Evolutionary conservation across 768 basidiomycete species (phyloP), one percentile per base, ranked within the genome.

Genomic region (Albatrellus ellisii): DNA sequence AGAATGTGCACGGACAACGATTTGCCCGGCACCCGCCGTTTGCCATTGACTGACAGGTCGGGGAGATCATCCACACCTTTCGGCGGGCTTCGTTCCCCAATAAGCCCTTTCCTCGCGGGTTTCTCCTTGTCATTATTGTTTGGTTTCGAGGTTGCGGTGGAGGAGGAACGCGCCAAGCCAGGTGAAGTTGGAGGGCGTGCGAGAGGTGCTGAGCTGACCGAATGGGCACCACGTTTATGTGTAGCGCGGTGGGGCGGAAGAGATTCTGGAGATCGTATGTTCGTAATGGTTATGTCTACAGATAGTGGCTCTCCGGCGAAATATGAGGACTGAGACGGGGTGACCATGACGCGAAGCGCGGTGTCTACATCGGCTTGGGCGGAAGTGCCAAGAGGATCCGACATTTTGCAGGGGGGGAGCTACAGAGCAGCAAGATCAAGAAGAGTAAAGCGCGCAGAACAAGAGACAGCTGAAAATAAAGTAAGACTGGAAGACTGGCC

Each of bases 231-330:
- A 6, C 85, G 75, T 55, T 70, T 79, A 55, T 89, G 83, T 0
- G 67, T 51, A 48, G 59, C 38, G 51, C 52, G 46, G 60, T 57
- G 33, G 61, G 63, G 10, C 60, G 62, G 21, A 60, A 66, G 64
- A 0, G 62, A 52, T 35, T 66, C 56, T 4, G 75, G 68, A 0
- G 77, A 67, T 21, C 75, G 75, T 4, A 77, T 79, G 57, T 94
- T 95, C 38, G 83, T 80, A 59, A 95, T 89, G 0, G 84, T 82
- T 50, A 97, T 77, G 3, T 77, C 81, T 10, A 86, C 87, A 2
- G 77, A 67, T 60, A 94, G 88, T 0, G 73, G 65, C 60, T 97
- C 92, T 43, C 92, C 92, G 0, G 92, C 88, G 58, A 92, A 97
- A 62, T 83, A 97, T 0, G 89, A 86, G 0, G 87, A 82, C 47